Evolutionary conservation across 345 rosid genomes (phyloP).

Genomic region (Hibiscus trionum): DNA sequence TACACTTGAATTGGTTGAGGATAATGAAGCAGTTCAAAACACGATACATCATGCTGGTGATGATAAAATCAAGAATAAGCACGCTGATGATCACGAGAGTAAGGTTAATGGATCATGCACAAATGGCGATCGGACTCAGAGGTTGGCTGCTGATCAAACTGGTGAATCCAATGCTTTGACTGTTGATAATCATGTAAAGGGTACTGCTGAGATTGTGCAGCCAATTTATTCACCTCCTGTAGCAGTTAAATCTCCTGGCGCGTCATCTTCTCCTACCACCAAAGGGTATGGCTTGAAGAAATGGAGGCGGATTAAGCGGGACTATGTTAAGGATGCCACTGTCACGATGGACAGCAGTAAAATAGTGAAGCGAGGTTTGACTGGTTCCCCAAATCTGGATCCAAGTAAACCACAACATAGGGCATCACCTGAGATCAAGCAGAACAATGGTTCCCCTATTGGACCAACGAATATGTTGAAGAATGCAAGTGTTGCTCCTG

Average conservation of each 20-base stretch:
- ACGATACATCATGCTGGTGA: background rate
- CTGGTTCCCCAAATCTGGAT: conserved; percentile 30
- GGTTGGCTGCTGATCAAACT: conserved; percentile 14
- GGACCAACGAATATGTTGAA: conserved; percentile 30
- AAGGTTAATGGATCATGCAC: conserved; percentile 31
- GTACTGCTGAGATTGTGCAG: conserved; percentile 12
- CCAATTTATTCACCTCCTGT: conserved; percentile 14
- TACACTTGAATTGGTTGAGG: conserved; percentile 45
- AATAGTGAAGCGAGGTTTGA: conserved; percentile 55
- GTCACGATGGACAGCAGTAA: conserved; percentile 35
- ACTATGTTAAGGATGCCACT: conserved; percentile 39
- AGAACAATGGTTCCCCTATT: conserved; percentile 34
- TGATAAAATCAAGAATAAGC: conserved; percentile 18
- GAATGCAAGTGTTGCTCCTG: conserved; percentile 12
- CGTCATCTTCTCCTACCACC: background rate
- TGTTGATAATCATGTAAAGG: conserved; percentile 6
- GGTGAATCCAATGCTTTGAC: conserved; percentile 5
- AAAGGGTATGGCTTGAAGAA: conserved; percentile 75
- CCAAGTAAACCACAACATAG: conserved; percentile 25
- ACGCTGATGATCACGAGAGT: conserved; percentile 13
- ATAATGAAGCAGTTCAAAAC: conserved; percentile 29
- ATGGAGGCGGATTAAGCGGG: conserved; percentile 76
- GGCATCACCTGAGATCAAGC: conserved; percentile 24
- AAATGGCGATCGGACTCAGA: conserved; percentile 1
- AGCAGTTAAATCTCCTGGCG: background rate